Percentiles rank a stretch among this genome's conserved stretches.
These are phyloP conservation scores for Penicillium corylophilum DNA, from an alignment of 2,329 filamentous ascomycete genomes.

Conservation along the genomic window DNA sequence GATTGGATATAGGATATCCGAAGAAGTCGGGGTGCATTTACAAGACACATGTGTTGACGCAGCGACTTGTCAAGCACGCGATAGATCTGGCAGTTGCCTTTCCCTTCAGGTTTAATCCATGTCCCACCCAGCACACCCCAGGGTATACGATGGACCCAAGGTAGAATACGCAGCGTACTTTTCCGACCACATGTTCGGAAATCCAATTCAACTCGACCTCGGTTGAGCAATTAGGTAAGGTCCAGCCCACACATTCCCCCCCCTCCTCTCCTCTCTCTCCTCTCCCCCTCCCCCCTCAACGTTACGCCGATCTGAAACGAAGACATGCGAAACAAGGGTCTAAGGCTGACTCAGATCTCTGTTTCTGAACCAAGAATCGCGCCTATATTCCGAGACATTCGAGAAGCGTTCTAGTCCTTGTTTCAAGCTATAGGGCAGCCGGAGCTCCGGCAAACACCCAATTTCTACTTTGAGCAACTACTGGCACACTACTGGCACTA, in stretches of 20 bases:
- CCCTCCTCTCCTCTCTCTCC: too few relatives aligned
- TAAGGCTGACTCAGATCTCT: conserved; percentile 21
- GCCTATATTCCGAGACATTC: background rate
- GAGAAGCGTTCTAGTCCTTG: background rate
- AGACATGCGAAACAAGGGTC: conserved; percentile 16
- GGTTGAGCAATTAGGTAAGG: conserved; percentile 6
- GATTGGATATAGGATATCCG: conserved; percentile 9
- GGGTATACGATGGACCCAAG: background rate
- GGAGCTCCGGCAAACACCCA: background rate
- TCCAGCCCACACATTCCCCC: background rate
- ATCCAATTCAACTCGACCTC: background rate
- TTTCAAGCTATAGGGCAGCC: background rate
- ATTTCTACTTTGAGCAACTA: too few relatives aligned
- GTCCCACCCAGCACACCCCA: background rate
- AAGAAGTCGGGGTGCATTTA: conserved; percentile 13
- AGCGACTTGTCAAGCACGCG: conserved; percentile 12
- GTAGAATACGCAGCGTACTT: conserved; percentile 6
- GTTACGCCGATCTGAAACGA: conserved; percentile 14
- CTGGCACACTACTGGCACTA: too few relatives aligned
- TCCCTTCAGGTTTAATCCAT: too few relatives aligned
- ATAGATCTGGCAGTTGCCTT: conserved; percentile 15
- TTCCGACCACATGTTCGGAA: conserved; percentile 2
- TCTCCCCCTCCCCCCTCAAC: conserved; percentile 2
- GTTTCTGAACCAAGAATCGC: conserved; percentile 2
- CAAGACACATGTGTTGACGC: conserved; percentile 18